Percentiles rank a stretch among this genome's conserved stretches.
Conservation (phyloP, 2,329 filamentous ascomycete species). For the Venturia nashicola region DNA sequence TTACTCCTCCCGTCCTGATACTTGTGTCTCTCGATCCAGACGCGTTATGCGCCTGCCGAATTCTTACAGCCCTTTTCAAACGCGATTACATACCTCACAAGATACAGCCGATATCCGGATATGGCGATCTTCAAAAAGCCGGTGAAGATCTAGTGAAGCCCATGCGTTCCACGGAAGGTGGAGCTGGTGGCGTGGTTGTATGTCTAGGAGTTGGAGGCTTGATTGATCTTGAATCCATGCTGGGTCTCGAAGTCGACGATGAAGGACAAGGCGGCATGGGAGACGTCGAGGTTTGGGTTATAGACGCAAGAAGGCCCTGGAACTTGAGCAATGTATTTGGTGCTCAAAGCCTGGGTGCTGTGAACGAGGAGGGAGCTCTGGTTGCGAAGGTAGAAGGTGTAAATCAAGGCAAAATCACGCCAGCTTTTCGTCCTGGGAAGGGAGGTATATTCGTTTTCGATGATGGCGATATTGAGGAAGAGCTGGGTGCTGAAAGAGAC, state of each 20-base stretch:
- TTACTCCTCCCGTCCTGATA: constrained; percentile 80
- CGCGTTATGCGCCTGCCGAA: constrained; percentile 87
- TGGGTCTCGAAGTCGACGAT: constrained; percentile 62
- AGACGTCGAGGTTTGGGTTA: constrained; percentile 89
- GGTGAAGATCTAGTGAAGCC: constrained; percentile 69
- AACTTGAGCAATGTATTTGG: constrained; percentile 91
- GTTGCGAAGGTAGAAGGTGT: constrained; percentile 39
- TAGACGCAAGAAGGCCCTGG: constrained; percentile 87
- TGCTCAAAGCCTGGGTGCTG: constrained; percentile 42
- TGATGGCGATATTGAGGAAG: constrained; percentile 87
- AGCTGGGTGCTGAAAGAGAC: constrained; percentile 59
- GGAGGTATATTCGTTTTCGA: constrained; percentile 92
- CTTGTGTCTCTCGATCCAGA: constrained; percentile 91
- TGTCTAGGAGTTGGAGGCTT: constrained; percentile 88
- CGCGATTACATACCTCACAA: constrained; percentile 97
- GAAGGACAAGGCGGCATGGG: constrained; percentile 52
- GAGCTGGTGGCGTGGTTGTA: constrained; percentile 76
- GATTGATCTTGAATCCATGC: constrained; percentile 69
- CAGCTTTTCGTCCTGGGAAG: constrained; percentile 61
- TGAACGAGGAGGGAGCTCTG: constrained; percentile 29
- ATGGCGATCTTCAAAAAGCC: constrained; percentile 72
- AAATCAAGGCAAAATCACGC: constrained; percentile 57
- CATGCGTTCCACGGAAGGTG: constrained; percentile 76
- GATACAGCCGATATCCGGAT: constrained; percentile 87
- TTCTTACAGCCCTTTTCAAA: constrained; percentile 84